Percentiles rank a stretch among this genome's conserved stretches.
phyloP scores from a whole-genome alignment of 2,329 filamentous ascomycete genomes.

The Monilinia fructicola region DNA sequence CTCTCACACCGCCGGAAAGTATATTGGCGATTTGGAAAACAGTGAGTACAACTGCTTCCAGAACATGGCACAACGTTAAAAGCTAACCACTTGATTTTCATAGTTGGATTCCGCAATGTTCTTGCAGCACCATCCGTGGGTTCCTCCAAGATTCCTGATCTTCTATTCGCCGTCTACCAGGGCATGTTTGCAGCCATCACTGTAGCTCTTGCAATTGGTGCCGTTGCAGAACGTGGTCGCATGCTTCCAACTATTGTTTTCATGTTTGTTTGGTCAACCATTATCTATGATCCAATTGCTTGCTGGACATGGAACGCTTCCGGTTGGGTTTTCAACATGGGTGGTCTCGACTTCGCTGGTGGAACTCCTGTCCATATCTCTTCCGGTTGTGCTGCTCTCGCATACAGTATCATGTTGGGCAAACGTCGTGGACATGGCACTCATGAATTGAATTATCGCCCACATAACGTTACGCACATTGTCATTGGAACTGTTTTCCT shows the following conservation, averaged over 20 bases:
- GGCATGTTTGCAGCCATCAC: constrained; percentile 87
- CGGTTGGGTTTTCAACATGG: constrained; percentile 78
- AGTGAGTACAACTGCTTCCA: constrained; percentile 35
- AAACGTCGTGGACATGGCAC: constrained; percentile 71
- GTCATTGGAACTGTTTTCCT: constrained; percentile 91
- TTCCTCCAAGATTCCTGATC: constrained; percentile 71
- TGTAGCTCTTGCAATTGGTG: constrained; percentile 80
- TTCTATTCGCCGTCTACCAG: constrained; percentile 83
- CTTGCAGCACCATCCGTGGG: constrained; percentile 74
- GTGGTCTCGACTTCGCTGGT: constrained; percentile 84
- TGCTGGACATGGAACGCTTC: constrained; percentile 91
- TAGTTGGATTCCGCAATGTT: constrained; percentile 70
- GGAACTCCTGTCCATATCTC: constrained; percentile 89
- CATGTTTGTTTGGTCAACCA: constrained; percentile 88
- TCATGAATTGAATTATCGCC: constrained; percentile 85
- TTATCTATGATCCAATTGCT: constrained; percentile 89
- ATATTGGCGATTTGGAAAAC: constrained; percentile 76
- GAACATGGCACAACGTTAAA: constrained; percentile 10
- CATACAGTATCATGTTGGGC: constrained; percentile 89
- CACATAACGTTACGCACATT: constrained; percentile 90
- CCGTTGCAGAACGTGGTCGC: constrained; percentile 81
- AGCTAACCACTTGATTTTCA: constrained; percentile 2
- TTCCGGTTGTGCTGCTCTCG: constrained; percentile 78
- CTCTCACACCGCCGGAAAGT: constrained; percentile 61
- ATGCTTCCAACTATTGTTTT: constrained; percentile 88